phyloP scores from a whole-genome alignment of 2,329 filamentous ascomycete genomes.

The Achaetomium macrosporum region DNA sequence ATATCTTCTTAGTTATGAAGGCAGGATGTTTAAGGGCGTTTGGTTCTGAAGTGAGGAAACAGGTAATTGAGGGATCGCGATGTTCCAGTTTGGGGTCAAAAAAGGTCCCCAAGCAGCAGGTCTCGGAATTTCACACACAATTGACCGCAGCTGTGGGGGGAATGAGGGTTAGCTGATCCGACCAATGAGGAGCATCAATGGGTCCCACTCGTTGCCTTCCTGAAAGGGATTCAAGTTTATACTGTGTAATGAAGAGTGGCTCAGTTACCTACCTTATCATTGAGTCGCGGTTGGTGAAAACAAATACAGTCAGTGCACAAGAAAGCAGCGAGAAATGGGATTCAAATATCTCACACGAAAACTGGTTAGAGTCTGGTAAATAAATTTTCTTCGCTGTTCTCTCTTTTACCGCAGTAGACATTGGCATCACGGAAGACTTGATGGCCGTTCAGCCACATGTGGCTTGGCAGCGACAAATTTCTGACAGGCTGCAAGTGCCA shows the following conservation, averaged over 20 bases:
- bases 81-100: slow-evolving; percentile 12
- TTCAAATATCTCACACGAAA: no score
- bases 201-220: slow-evolving; percentile 1
- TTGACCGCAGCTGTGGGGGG: slow-evolving; percentile 22
- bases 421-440: no score
- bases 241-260: not conserved
- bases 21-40: slow-evolving; percentile 95
- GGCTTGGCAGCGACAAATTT: slow-evolving; percentile 16
- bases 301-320: no score
- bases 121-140: slow-evolving; percentile 23
- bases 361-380: not conserved
- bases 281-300: no score
- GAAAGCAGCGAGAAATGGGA: no score
- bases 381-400: not conserved
- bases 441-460: slow-evolving; percentile 17
- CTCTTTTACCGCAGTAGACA: no score
- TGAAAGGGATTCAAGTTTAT: not conserved
- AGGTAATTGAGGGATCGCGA: slow-evolving; percentile 14
- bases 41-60: slow-evolving; percentile 23
- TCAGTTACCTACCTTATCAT: no score
- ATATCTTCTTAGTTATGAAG: slow-evolving; percentile 98
- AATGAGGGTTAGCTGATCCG: slow-evolving; percentile 17
- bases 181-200: slow-evolving; percentile 15
- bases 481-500: not conserved
- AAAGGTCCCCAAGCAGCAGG: slow-evolving; percentile 18